Evolutionary conservation across 2,329 filamentous ascomycete genomes (phyloP), one percentile per base, ranked within the genome.

Genomic region (Biscogniauxia mediterranea): DNA sequence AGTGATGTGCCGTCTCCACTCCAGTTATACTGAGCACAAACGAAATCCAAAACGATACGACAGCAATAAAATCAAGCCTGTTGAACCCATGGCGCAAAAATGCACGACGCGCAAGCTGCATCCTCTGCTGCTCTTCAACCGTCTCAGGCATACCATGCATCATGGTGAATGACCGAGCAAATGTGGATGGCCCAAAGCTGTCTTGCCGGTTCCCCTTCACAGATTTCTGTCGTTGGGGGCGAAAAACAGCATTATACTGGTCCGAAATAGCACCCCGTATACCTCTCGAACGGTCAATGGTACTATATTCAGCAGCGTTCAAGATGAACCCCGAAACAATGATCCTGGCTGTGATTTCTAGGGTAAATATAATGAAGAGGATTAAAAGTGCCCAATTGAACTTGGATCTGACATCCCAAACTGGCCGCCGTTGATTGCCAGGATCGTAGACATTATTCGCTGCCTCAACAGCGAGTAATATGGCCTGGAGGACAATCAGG

Each of bases 81-180:
- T 98, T 98, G 79, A 99, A 99, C 0, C 92, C 93, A 75, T 99
- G 95, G 17, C 95, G 88, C 59, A 99, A 79, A 75, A 97, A 98
- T 1, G 95, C 96, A 64, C 95, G 87, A 57, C 95, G 89, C 17
- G 96, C 94, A 58, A 99, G 83, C 66, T 96, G 89, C 67, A 89
- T 84, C 63, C 94, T 88, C 74, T 95, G 92, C 68, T 93, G 90
- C 64, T 96, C 86, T 80, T 83, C 91, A 65, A 82, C 82, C 71
- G 82, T 95, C 76, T 77, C 85, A 74, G 76, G 87, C 70, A 77
- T 81, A 60, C 85, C 82, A 63, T 89, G 86, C 74, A 90, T 89
- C 63, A 92, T 88, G 1, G 92, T 95, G 66, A 96, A 91, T 0
- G 90, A 89, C 15, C 91, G 86, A 58, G 92, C 79, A 68, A 95